Percentiles rank a stretch among this genome's conserved stretches.
These are phyloP conservation scores for Mayamaea pseudoterrestris DNA, from an alignment of 108 stramenopile genomes.

Conservation along the genomic window DNA sequence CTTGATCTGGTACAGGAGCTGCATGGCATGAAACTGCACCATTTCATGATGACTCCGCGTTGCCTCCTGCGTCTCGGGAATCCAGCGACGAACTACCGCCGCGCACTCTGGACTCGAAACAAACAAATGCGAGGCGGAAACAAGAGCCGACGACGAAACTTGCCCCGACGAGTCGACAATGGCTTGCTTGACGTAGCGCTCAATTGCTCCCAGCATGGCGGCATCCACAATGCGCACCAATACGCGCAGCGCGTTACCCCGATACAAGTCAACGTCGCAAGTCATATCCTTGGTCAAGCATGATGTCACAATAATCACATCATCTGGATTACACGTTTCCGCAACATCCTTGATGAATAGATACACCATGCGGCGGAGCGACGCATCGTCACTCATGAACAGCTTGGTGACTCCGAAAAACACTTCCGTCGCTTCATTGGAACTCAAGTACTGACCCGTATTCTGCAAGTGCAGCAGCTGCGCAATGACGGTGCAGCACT, in stretches of 20 bases:
- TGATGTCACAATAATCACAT: conserved; percentile 98
- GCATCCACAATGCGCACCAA: conserved; percentile 95
- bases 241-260: conserved; percentile 96
- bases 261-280: conserved; percentile 93
- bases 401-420: conserved; percentile 99
- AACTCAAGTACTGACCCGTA: conserved; percentile 65
- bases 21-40: conserved; percentile 98
- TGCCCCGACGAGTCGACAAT: conserved; percentile 93
- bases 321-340: conserved; percentile 94
- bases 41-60: conserved; percentile 87
- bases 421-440: conserved; percentile 85
- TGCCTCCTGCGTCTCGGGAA: conserved; percentile 90
- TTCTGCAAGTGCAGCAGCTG: conserved; percentile 89
- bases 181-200: conserved; percentile 98
- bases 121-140: conserved; percentile 80
- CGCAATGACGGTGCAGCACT: conserved; percentile 98
- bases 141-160: conserved; percentile 92
- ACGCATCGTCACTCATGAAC: conserved; percentile 92
- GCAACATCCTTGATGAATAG: conserved; percentile 99
- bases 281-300: conserved; percentile 99
- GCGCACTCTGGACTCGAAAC: conserved; percentile 56
- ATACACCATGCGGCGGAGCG: conserved; percentile 81
- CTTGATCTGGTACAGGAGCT: conserved; percentile 98
- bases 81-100: conserved; percentile 84
- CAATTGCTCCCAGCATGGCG: conserved; percentile 97